These are phyloP conservation scores for Puccinia brachypodii DNA, from an alignment of 1,284 basidiomycete species.

Conservation along the genomic window DNA sequence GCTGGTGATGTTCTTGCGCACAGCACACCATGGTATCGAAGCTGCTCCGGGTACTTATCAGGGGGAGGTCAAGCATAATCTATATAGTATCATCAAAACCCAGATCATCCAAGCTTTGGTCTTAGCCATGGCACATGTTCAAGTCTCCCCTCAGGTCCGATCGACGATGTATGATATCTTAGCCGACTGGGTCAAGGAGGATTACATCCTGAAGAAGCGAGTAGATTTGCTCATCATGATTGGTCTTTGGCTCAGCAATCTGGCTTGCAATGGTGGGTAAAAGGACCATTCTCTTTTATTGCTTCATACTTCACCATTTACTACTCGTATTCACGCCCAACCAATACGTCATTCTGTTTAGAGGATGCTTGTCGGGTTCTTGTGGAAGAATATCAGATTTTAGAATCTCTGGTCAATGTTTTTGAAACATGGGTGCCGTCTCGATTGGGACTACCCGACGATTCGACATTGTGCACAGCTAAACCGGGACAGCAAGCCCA, in stretches of 20 bases:
- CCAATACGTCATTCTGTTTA: not conserved
- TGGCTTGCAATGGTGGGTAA: conserved; percentile 38
- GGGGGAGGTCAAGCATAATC: not conserved
- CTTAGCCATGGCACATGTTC: not conserved
- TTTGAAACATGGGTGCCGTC: conserved; percentile 25
- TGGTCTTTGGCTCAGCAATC: conserved; percentile 44
- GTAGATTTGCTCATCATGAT: conserved; percentile 35
- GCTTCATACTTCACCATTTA: not conserved
- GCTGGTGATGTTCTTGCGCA: conserved; percentile 12
- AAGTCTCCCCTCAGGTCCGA: not conserved
- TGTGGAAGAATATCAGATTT: conserved; percentile 29
- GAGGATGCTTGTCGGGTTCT: conserved; percentile 22
- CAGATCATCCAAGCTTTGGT: conserved; percentile 24
- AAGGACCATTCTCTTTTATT: not conserved
- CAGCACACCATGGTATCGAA: not conserved
- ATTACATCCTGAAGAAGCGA: not conserved
- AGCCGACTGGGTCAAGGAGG: conserved; percentile 11
- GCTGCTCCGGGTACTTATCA: not conserved
- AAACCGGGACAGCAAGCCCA: conserved; percentile 44
- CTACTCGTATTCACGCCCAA: not conserved
- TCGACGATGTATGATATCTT: not conserved
- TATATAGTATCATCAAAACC: conserved; percentile 18
- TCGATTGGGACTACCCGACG: not conserved
- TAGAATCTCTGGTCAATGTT: not conserved
- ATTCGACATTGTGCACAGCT: conserved; percentile 1